A percentile compares a stretch with the other conserved stretches of the same genome.
These are phyloP conservation scores for Cystobasidiaceae sp. DNA, from an alignment of 1,284 basidiomycete genomes.

Conservation along the genomic window DNA sequence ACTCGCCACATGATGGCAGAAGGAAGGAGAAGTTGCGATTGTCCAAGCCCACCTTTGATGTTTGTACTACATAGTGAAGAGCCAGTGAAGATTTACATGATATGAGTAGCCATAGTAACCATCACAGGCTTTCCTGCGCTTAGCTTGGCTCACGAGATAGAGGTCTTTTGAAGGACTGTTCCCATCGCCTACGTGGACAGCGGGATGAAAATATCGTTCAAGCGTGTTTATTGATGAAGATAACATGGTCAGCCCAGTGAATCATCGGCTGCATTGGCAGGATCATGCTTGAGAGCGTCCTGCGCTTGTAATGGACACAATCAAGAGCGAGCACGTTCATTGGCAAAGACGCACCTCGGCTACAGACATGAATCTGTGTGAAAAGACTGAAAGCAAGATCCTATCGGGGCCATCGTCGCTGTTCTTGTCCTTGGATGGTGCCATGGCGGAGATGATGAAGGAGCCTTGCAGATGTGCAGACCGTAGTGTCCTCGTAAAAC, in stretches of 20 bases:
- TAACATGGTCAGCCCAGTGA: too few species aligned
- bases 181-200: slow-evolving; percentile 78
- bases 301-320: not conserved
- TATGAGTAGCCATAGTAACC: not conserved
- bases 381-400: slow-evolving; percentile 80
- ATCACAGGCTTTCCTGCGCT: not conserved
- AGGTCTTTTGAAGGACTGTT: slow-evolving; percentile 76
- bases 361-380: slow-evolving; percentile 86
- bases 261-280: too few species aligned
- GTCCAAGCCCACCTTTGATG: slow-evolving; percentile 30
- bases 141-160: slow-evolving; percentile 57
- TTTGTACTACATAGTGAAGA: slow-evolving; percentile 17
- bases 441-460: not conserved
- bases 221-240: too few species aligned
- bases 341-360: slow-evolving; percentile 61
- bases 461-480: not conserved
- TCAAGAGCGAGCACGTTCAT: not conserved
- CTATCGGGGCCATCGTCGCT: slow-evolving; percentile 56
- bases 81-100: not conserved
- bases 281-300: too few species aligned
- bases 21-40: not conserved
- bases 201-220: not conserved
- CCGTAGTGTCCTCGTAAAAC: not conserved
- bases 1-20: slow-evolving; percentile 56
- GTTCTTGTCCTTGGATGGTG: not conserved